A percentile compares a stretch with the other conserved stretches of the same genome.
These are phyloP conservation scores for Ettlia oleoabundans DNA, from an alignment of 139 green algal species.

Conservation along the genomic window DNA sequence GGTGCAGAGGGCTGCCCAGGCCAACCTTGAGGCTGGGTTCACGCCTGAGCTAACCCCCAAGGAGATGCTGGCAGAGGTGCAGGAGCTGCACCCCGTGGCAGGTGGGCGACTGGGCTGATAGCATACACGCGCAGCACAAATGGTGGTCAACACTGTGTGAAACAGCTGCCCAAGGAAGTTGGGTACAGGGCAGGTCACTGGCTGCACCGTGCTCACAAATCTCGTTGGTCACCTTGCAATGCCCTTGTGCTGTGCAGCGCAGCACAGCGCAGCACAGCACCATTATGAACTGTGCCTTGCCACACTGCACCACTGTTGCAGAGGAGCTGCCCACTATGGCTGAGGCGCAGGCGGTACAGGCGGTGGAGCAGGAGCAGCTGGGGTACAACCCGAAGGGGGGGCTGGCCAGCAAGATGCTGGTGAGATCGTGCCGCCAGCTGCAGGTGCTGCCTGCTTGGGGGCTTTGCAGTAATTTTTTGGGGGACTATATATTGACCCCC, in stretches of 20 bases:
- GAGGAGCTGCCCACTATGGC: conserved; percentile 9
- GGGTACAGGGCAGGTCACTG: too few relatives aligned
- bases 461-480: too few relatives aligned
- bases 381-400: conserved; percentile 1
- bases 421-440: not conserved
- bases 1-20: not conserved
- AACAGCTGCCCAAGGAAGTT: too few relatives aligned
- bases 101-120: not conserved
- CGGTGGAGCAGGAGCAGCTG: conserved; percentile 4
- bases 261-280: too few relatives aligned
- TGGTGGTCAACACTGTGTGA: too few relatives aligned
- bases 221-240: too few relatives aligned
- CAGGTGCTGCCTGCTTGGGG: not conserved
- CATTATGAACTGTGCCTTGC: too few relatives aligned
- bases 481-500: too few relatives aligned
- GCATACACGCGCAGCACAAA: not conserved
- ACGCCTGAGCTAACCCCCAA: not conserved
- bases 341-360: conserved; percentile 7
- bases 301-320: not conserved
- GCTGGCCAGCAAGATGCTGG: conserved; percentile 6
- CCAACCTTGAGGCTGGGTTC: conserved; percentile 5
- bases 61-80: conserved; percentile 12
- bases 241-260: too few relatives aligned
- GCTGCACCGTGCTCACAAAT: too few relatives aligned
- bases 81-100: not conserved